phyloP scores from a whole-genome alignment of 169 alveolate species.

The Pseudocohnilembus persalinus region DNA sequence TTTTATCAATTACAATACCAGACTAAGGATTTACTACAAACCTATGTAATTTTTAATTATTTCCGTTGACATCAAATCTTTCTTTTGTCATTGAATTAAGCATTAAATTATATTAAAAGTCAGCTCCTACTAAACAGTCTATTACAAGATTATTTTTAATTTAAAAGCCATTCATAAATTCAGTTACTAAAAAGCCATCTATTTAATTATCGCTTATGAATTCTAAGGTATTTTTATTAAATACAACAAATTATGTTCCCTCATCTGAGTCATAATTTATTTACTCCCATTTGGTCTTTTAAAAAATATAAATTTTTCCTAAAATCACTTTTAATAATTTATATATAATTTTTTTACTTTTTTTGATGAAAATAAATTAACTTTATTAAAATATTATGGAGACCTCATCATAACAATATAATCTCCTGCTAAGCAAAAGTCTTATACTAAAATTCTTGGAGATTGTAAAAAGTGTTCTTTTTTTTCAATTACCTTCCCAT shows the following conservation, averaged over 20 bases:
- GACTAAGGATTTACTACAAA: background rate
- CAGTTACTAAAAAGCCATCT: background rate
- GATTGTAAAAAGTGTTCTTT: background rate
- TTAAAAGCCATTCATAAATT: too few relatives aligned
- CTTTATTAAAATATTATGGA: background rate
- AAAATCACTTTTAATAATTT: background rate
- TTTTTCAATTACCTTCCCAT: background rate
- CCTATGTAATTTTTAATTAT: background rate
- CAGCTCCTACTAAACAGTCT: background rate
- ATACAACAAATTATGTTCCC: background rate
- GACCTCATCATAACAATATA: background rate
- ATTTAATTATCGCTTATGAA: background rate
- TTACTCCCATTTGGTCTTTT: background rate
- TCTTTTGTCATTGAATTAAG: background rate
- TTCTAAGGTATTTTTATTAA: background rate
- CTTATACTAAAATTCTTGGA: background rate
- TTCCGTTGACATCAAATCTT: background rate
- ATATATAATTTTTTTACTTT: background rate
- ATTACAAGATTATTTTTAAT: background rate
- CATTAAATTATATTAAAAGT: too few relatives aligned
- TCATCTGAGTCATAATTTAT: background rate
- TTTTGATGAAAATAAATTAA: too few relatives aligned
- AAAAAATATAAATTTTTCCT: too few relatives aligned
- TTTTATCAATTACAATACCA: background rate
- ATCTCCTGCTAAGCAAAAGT: background rate